Conservation (phyloP, 305 asterid species). For the Solanum hybrid region DNA sequence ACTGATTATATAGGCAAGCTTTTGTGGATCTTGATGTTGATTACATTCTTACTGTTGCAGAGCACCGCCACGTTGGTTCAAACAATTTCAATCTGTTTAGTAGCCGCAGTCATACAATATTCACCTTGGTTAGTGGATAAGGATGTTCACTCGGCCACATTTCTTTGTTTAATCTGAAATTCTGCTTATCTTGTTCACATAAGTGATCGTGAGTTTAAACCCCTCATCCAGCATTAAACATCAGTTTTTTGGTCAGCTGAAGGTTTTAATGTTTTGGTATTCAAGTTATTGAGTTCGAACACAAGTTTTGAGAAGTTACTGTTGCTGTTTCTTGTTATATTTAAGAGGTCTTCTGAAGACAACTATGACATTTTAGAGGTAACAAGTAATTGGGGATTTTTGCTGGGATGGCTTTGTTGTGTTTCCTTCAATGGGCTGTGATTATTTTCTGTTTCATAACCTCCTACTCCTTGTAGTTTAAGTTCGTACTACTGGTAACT, state of each 20-base stretch:
- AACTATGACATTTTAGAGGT: not conserved
- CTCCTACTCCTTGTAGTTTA: not conserved
- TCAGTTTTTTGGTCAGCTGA: not conserved
- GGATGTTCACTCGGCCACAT: not conserved
- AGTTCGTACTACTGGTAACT: not conserved
- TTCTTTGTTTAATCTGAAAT: slow-evolving; percentile 4
- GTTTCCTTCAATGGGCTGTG: not conserved
- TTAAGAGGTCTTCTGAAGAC: not conserved
- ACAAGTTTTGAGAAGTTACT: not conserved
- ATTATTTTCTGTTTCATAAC: not conserved
- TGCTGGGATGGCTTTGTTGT: not conserved
- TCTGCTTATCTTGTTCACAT: not conserved
- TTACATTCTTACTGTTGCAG: slow-evolving; percentile 45
- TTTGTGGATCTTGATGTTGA: not conserved
- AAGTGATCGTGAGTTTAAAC: not conserved
- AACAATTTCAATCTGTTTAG: slow-evolving; percentile 96
- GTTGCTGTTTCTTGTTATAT: not conserved
- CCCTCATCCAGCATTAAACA: not conserved
- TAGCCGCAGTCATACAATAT: slow-evolving; percentile 99
- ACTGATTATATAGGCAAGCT: not conserved
- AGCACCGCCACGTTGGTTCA: slow-evolving; percentile 98
- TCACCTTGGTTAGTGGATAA: slow-evolving; percentile 66
- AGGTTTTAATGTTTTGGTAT: not conserved
- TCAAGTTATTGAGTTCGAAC: not conserved
- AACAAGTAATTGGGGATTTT: not conserved